Evolutionary conservation across 73 alveolate species (phyloP), one percentile per base, ranked within the genome.

Genomic region (Symbiodinium natans): DNA sequence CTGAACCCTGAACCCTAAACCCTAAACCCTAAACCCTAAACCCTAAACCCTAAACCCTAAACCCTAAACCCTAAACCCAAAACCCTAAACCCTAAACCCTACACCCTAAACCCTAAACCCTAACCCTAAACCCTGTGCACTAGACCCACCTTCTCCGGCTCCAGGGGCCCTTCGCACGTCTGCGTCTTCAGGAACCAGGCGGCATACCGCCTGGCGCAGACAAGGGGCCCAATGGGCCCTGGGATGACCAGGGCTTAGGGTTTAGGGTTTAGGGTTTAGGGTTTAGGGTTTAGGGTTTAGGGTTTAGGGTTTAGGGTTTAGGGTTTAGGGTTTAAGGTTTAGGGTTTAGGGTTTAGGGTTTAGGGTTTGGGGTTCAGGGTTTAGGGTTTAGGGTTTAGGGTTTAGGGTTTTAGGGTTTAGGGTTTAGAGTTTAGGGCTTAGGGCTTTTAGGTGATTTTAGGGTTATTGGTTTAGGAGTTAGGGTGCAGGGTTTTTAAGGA

Each of bases 131-230:
- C 74, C 74, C 74, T 56, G 31, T 8, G 15, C 74, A 13, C 25
- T 11, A 56, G 2, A 56, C 75, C 6, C 34, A 31, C 75, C 75
- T 56, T 56, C 75, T 56, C 75, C 19, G 83, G 42, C 77, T 59
- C 33, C 11, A 15, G n/a, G 4, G 83, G 83, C 41, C 42, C 83
- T 25, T 29, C 96, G 75, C 96, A 89, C n/a, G 96, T 89, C 43
- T 89, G 96, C 27, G 88, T 89, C 33, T 34, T 84, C 82, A 89
- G 87, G 75, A 89, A 89, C 96, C 96, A 89, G 15, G 88, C 87
- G 54, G 96, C 96, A 71, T 63, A 89, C 17, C 82, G 82, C 96
- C 96, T 89, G 48, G 13, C 17, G 21, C 41, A 41, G 82, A 43
- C 8, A 39, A 27, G 40, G 19, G 0, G 27, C 68, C 89, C 5